Evolutionary conservation across 768 basidiomycete species (phyloP), one percentile per base, ranked within the genome.

Genomic region (Tulasnella sp.): DNA sequence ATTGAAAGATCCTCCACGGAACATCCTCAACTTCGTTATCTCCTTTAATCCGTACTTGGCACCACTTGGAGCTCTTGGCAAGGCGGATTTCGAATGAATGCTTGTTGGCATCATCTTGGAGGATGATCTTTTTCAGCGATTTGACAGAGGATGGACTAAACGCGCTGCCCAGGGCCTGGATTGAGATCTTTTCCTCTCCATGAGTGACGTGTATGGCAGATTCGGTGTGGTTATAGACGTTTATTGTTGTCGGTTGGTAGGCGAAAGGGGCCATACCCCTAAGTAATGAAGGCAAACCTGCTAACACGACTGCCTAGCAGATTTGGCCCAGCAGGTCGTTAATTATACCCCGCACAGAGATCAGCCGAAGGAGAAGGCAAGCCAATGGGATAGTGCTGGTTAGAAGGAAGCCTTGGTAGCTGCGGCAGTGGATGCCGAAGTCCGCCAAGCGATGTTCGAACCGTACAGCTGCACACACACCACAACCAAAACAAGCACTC

Each of bases 151-250:
- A 19, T 48, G 26, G n/a, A 27, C 5, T 19, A 19, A n/a, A 48
- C 10, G 5, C n/a, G 45, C 19, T 48, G n/a, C 26, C 19, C 45
- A 5, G 19, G 8, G 19, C 7, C 10, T 48, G n/a, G 10, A 48
- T 27, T 27, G 5, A 10, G 42, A 29, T 29, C 29, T 56, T 56
- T 43, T 4, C 41, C 42, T 9, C 55, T 42, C 43, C 43, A 29
- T 27, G n/a, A 48, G n/a, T 48, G n/a, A 48, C n/a, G 45, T 27
- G 38, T 19, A 56, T 56, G 26, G 34, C 24, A 42, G 42, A 56
- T 27, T 43, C 23, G 21, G 55, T 56, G 41, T 43, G 55, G 42
- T 56, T 56, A 9, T 27, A 44, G 55, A 56, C 44, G 41, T 44
- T 21, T 24, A 38, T 27, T 17, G 43, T 26, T 23, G 42, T 27